Evolutionary conservation across 2,329 filamentous ascomycete species (phyloP).

Genomic region (Pseudocercospora cruenta): DNA sequence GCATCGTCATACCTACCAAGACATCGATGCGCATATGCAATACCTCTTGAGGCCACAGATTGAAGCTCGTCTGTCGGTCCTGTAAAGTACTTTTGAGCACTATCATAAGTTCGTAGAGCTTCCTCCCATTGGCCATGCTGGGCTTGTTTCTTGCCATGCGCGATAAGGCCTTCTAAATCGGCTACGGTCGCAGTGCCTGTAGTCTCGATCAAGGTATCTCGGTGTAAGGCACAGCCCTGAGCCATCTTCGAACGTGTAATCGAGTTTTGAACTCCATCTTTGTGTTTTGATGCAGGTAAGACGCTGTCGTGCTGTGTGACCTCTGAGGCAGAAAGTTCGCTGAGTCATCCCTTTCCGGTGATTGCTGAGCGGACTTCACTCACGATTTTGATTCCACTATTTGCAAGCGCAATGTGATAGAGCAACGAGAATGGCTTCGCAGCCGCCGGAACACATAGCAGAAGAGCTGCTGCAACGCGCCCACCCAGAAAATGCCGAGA

Average conservation of each 20-base stretch:
- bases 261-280: not conserved
- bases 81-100: not conserved
- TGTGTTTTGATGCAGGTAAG: not conserved
- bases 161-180: not conserved
- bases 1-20: conserved; percentile 3
- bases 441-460: conserved; percentile 36
- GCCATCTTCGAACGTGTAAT: no score
- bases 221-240: no score
- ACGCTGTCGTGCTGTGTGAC: no score
- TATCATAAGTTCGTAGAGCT: not conserved
- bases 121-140: not conserved
- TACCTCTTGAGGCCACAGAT: not conserved
- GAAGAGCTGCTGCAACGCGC: conserved; percentile 73
- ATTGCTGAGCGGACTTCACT: not conserved
- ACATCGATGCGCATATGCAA: conserved; percentile 1
- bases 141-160: not conserved
- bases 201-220: no score
- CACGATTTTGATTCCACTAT: no score
- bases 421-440: conserved; percentile 30
- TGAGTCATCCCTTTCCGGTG: not conserved
- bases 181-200: no score
- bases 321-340: not conserved
- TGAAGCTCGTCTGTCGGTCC: not conserved
- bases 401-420: conserved; percentile 15
- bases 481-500: conserved; percentile 70